phyloP scores from a whole-genome alignment of 305 asterid genomes.

The Fraxinus platypoda region DNA sequence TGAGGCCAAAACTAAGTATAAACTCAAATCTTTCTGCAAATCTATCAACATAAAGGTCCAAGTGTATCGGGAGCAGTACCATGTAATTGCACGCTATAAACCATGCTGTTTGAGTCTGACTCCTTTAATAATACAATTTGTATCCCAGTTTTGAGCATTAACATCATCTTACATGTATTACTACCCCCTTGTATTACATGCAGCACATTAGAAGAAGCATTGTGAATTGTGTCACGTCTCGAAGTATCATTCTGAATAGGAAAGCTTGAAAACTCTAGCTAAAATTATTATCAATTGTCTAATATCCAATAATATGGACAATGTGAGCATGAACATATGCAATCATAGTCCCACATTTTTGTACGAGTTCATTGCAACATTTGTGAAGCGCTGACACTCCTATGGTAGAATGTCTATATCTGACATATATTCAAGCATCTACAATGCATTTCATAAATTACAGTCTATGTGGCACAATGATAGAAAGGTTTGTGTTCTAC shows the following conservation, averaged over 20 bases:
- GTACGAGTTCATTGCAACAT: background rate
- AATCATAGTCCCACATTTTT: background rate
- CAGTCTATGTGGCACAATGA: background rate
- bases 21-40: constrained; percentile 3
- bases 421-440: background rate
- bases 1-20: constrained; percentile 16
- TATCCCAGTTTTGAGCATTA: background rate
- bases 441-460: background rate
- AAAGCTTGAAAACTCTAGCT: background rate
- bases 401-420: background rate
- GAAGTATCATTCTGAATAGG: background rate
- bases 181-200: background rate
- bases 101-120: background rate
- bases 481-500: background rate
- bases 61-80: constrained; percentile 1
- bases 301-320: background rate
- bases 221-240: background rate
- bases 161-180: constrained; percentile 5
- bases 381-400: background rate
- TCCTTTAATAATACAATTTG: background rate
- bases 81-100: background rate
- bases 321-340: background rate
- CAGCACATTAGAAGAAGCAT: constrained; percentile 9
- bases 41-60: constrained; percentile 4
- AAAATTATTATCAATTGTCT: background rate